Evolutionary conservation across 208 protist genomes (phyloP).

Genomic region (Tritrichomonas musculus): DNA sequence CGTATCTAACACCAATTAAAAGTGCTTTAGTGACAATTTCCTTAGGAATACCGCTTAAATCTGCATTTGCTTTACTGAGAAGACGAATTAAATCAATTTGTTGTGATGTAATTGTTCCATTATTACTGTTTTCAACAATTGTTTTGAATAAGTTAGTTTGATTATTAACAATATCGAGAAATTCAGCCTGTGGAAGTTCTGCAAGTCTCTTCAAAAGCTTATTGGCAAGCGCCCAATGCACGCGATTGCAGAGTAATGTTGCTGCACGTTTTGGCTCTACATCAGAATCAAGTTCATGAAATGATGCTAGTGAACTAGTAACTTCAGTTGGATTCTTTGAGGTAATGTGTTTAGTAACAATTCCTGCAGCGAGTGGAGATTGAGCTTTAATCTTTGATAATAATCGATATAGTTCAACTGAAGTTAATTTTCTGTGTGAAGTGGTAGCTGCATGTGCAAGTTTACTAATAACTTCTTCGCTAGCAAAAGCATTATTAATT

Average conservation of each 20-base stretch:
- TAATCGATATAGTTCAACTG: background rate
- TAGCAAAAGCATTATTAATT: background rate
- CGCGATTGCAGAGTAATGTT: background rate
- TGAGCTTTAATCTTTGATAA: background rate
- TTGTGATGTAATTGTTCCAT: background rate
- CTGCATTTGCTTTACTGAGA: background rate
- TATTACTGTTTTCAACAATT: background rate
- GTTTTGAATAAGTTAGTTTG: background rate
- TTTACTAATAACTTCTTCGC: background rate
- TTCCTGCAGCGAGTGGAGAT: too few relatives aligned
- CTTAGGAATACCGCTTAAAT: background rate
- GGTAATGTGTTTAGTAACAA: background rate
- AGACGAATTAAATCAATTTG: background rate
- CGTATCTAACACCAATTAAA: background rate
- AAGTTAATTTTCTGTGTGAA: background rate
- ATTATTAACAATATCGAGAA: background rate
- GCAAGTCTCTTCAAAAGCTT: background rate
- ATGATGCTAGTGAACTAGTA: background rate
- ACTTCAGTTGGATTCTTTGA: background rate
- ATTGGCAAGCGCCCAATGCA: background rate
- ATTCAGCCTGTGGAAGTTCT: background rate
- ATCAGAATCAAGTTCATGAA: background rate
- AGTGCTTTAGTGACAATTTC: too few relatives aligned
- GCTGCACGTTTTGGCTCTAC: background rate
- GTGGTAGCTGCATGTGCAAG: background rate